phyloP scores from a whole-genome alignment of 2,329 filamentous ascomycete genomes.

The Rhexocercosporidium sp. region DNA sequence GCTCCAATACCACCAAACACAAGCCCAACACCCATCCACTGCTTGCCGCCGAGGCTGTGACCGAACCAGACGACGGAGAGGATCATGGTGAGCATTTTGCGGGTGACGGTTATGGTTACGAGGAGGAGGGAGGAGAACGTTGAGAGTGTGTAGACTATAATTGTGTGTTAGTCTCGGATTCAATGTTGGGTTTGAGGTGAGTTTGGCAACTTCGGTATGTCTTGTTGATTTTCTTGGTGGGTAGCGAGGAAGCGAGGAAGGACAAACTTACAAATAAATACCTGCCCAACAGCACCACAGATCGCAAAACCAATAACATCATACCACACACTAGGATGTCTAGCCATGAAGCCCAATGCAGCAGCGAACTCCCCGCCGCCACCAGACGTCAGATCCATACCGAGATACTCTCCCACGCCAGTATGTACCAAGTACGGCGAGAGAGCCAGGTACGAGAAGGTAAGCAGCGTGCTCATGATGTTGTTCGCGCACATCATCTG shows the following conservation, averaged over 20 bases:
- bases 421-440: slow-evolving; percentile 81
- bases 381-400: slow-evolving; percentile 64
- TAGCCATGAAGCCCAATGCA: slow-evolving; percentile 80
- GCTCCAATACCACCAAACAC: slow-evolving; percentile 96
- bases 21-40: slow-evolving; percentile 89
- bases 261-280: slow-evolving; percentile 80
- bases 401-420: slow-evolving; percentile 65
- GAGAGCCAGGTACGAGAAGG: slow-evolving; percentile 74
- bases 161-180: slow-evolving; percentile 8
- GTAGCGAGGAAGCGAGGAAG: slow-evolving; percentile 6
- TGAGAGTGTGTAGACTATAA: slow-evolving; percentile 81
- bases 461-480: slow-evolving; percentile 81
- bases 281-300: slow-evolving; percentile 90
- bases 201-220: too few relatives aligned
- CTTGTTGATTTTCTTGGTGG: background rate
- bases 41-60: slow-evolving; percentile 83
- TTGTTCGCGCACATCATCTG: slow-evolving; percentile 99
- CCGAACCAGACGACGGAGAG: slow-evolving; percentile 94
- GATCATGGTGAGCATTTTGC: slow-evolving; percentile 99
- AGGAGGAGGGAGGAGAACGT: slow-evolving; percentile 91
- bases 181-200: too few relatives aligned
- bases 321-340: slow-evolving; percentile 81
- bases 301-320: slow-evolving; percentile 89
- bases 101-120: slow-evolving; percentile 94
- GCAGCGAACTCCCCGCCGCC: slow-evolving; percentile 76